These are phyloP conservation scores for Omphalotus guepiniiformis DNA, from an alignment of 768 basidiomycete genomes.

Conservation along the genomic window DNA sequence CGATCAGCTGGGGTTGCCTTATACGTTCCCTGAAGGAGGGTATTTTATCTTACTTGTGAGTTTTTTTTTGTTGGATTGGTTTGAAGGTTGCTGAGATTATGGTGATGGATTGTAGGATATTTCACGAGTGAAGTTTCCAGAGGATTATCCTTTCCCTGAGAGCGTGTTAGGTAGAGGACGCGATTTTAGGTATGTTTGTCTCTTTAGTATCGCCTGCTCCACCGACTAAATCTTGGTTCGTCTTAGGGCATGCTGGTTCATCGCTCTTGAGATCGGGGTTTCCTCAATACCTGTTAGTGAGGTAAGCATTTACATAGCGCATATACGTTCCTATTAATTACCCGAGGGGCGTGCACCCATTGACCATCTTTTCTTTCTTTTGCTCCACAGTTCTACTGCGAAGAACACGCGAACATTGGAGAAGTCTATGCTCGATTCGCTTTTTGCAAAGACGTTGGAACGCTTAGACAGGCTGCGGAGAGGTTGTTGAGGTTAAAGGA, in stretches of 20 bases:
- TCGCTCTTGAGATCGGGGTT: slow-evolving; percentile 85
- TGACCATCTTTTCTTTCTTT: too few species aligned
- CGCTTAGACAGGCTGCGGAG: slow-evolving; percentile 75
- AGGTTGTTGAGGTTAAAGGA: slow-evolving; percentile 73
- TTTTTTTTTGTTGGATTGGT: background rate
- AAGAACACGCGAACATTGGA: slow-evolving; percentile 80
- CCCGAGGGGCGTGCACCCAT: too few species aligned
- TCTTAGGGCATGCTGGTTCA: slow-evolving; percentile 86
- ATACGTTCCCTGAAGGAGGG: slow-evolving; percentile 83
- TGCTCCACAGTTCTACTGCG: slow-evolving; percentile 76
- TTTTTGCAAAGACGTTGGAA: slow-evolving; percentile 93
- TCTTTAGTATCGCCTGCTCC: slow-evolving; percentile 2
- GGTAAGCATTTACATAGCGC: slow-evolving; percentile 46
- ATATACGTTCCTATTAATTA: background rate
- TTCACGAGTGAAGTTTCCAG: slow-evolving; percentile 74
- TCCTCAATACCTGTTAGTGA: slow-evolving; percentile 95
- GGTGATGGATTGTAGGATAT: slow-evolving; percentile 59
- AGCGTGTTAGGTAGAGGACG: slow-evolving; percentile 74
- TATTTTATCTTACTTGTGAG: slow-evolving; percentile 87
- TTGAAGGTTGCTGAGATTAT: too few species aligned
- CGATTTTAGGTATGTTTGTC: slow-evolving; percentile 68
- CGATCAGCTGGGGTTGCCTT: slow-evolving; percentile 77
- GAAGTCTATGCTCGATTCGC: slow-evolving; percentile 87
- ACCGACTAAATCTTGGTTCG: slow-evolving; percentile 13
- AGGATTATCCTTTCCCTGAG: slow-evolving; percentile 78